A percentile compares a stretch with the other conserved stretches of the same genome.
Conservation (phyloP, 2,329 filamentous ascomycete genomes). For the Mycosphaerella sp. region DNA sequence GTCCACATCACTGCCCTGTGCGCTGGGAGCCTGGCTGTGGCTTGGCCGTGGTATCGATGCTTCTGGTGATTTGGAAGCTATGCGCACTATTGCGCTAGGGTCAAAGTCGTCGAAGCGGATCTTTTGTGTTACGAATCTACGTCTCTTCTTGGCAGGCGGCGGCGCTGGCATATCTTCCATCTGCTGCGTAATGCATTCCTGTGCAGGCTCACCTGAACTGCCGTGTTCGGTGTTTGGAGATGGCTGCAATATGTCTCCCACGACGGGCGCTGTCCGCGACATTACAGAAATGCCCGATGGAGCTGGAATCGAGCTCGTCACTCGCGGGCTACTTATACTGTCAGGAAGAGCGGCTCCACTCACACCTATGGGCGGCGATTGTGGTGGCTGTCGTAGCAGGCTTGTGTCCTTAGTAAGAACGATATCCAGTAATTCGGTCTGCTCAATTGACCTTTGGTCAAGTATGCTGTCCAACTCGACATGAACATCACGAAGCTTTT, state of each 20-base stretch:
- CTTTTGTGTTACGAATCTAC: constrained; percentile 35
- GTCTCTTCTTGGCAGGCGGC: constrained; percentile 14
- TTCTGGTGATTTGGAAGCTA: constrained; percentile 21
- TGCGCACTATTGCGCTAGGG: constrained; percentile 27
- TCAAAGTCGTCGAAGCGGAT: constrained; percentile 52
- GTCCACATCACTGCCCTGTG: constrained; percentile 21
- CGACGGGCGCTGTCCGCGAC: neutral
- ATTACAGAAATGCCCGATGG: neutral
- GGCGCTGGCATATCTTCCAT: constrained; percentile 4
- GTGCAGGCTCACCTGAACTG: too few relatives aligned
- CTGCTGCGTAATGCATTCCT: neutral
- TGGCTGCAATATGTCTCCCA: neutral
- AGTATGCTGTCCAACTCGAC: constrained; percentile 58
- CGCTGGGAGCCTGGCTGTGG: constrained; percentile 21
- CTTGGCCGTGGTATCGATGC: constrained; percentile 13
- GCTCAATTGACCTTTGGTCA: constrained; percentile 76
- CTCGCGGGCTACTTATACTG: neutral
- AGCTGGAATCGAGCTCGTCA: constrained; percentile 3
- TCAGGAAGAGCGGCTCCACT: neutral
- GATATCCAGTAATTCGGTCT: constrained; percentile 86
- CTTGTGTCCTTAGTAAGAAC: constrained; percentile 76
- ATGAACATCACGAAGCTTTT: constrained; percentile 31
- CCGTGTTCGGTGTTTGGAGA: neutral
- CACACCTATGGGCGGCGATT: constrained; percentile 36
- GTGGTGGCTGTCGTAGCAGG: constrained; percentile 61